Percentiles rank a stretch among this genome's conserved stretches.
Evolutionary conservation across 805 yeast species (phyloP).

Genomic region (Helenozyma rhizophorensis): DNA sequence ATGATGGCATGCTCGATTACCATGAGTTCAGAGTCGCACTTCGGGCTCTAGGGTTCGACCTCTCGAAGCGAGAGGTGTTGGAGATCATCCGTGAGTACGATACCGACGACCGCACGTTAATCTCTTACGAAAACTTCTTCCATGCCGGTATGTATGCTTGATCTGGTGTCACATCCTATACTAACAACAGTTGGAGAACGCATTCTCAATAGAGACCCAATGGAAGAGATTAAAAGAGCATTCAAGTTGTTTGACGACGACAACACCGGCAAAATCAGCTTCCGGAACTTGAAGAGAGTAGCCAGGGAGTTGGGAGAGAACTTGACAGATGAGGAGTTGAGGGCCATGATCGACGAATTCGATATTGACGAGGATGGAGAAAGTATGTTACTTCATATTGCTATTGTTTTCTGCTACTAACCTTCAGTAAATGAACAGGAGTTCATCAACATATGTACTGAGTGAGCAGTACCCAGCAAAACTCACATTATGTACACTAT

Average conservation of each 20-base stretch:
- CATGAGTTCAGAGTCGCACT: constrained; percentile 93
- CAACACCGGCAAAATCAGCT: constrained; percentile 74
- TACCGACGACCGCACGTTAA: constrained; percentile 65
- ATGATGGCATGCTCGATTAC: constrained; percentile 84
- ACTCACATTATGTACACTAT: no score
- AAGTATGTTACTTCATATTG: constrained; percentile 34
- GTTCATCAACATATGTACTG: constrained; percentile 84
- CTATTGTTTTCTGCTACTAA: constrained; percentile 21
- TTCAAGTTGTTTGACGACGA: constrained; percentile 87
- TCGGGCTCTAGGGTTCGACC: constrained; percentile 88
- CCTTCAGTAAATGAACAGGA: constrained; percentile 72
- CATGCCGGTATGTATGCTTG: constrained; percentile 50
- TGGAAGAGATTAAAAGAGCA: constrained; percentile 88
- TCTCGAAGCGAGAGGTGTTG: constrained; percentile 68
- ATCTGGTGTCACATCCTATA: constrained; percentile 4
- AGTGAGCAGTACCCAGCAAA: no score
- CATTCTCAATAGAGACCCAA: constrained; percentile 84
- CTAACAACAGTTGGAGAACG: constrained; percentile 61
- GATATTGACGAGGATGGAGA: constrained; percentile 96
- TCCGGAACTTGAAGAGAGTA: constrained; percentile 79
- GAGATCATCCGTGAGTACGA: constrained; percentile 78
- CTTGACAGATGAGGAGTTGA: constrained; percentile 83
- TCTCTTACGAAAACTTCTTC: constrained; percentile 78
- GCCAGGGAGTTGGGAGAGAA: constrained; percentile 92
- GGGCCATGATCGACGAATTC: constrained; percentile 97